Conservation (phyloP, 2,329 filamentous ascomycete species). For the Verruconis gallopava region DNA sequence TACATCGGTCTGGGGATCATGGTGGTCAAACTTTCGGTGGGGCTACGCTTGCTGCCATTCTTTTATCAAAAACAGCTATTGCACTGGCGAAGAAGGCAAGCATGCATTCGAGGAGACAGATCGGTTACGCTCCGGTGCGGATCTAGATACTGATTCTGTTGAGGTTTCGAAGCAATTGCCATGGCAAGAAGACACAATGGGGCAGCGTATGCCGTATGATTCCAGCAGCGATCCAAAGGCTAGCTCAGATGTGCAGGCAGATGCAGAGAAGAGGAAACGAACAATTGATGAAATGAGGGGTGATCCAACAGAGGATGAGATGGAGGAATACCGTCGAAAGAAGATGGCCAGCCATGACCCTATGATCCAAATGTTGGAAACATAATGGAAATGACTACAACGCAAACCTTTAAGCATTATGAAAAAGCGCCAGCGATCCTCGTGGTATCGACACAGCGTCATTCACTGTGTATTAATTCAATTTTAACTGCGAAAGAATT, state of each 20-base stretch:
- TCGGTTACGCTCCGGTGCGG: slow-evolving; percentile 36
- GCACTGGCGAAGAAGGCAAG: slow-evolving; percentile 82
- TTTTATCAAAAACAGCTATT: slow-evolving; percentile 90
- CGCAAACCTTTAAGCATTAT: too few species aligned
- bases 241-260: slow-evolving; percentile 16
- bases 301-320: slow-evolving; percentile 67
- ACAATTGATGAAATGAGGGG: slow-evolving; percentile 66
- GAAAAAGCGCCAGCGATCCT: too few species aligned
- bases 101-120: slow-evolving; percentile 68
- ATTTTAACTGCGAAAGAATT: too few species aligned
- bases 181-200: slow-evolving; percentile 29
- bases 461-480: too few species aligned
- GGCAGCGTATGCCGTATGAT: slow-evolving; percentile 23
- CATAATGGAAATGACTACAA: too few species aligned
- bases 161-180: slow-evolving; percentile 28
- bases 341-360: slow-evolving; percentile 65
- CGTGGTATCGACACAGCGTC: too few species aligned
- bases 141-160: slow-evolving; percentile 21
- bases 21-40: slow-evolving; percentile 95
- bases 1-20: slow-evolving; percentile 85
- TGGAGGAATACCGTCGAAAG: slow-evolving; percentile 75
- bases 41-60: slow-evolving; percentile 94
- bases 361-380: slow-evolving; percentile 60
- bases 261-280: slow-evolving; percentile 48
- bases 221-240: slow-evolving; percentile 29